These are phyloP conservation scores for Alternaria dauci DNA, from an alignment of 2,329 filamentous ascomycete species.

Conservation along the genomic window DNA sequence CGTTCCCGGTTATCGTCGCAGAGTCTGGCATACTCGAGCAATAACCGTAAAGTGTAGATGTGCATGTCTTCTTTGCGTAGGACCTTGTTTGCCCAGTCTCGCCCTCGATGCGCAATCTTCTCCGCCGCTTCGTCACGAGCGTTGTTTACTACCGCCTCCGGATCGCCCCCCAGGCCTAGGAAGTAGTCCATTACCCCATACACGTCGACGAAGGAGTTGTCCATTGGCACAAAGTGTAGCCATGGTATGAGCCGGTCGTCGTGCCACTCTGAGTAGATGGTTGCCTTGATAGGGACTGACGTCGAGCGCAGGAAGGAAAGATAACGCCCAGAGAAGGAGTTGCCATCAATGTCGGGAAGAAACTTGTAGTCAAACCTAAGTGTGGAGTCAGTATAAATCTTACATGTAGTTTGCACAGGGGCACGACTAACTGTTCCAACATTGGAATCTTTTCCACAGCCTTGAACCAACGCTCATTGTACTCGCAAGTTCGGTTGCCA, in stretches of 20 bases:
- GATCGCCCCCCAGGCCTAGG: constrained; percentile 56
- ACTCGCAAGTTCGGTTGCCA: too few relatives aligned
- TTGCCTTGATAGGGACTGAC: constrained; percentile 40
- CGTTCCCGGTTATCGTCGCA: constrained; percentile 53
- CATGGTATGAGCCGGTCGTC: constrained; percentile 68
- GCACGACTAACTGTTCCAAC: too few relatives aligned
- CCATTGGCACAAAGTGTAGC: constrained; percentile 86
- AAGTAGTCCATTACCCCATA: constrained; percentile 80
- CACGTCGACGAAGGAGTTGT: constrained; percentile 74
- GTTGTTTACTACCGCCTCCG: not conserved
- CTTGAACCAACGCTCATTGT: too few relatives aligned
- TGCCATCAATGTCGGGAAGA: constrained; percentile 27
- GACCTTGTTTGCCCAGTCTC: constrained; percentile 73
- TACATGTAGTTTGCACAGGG: too few relatives aligned
- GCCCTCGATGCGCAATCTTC: constrained; percentile 71
- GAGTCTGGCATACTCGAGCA: constrained; percentile 56
- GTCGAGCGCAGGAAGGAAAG: constrained; percentile 23
- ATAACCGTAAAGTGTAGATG: constrained; percentile 71
- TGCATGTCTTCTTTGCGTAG: constrained; percentile 77
- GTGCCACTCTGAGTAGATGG: constrained; percentile 51
- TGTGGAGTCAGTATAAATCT: too few relatives aligned
- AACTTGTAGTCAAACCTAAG: too few relatives aligned
- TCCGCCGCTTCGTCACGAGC: constrained; percentile 31
- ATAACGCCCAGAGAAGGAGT: constrained; percentile 30
- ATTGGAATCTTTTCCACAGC: too few relatives aligned